Evolutionary conservation across 73 alveolate species (phyloP).

Genomic region (Strombidium stylifer): DNA sequence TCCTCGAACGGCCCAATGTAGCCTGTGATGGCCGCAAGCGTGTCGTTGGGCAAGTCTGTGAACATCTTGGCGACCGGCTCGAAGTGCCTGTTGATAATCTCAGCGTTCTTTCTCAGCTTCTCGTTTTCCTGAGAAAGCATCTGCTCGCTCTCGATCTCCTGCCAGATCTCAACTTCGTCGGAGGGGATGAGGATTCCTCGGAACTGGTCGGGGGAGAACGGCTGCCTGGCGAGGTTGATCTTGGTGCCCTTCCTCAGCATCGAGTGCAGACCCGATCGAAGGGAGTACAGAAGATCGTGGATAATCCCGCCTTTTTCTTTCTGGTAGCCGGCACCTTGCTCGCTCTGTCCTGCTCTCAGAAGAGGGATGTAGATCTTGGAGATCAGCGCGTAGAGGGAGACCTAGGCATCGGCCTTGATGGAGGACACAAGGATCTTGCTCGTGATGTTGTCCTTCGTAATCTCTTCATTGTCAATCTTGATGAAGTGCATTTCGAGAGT

Average conservation of each 20-base stretch:
- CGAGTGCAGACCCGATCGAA: slow-evolving; percentile 53
- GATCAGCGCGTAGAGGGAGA: slow-evolving; percentile 42
- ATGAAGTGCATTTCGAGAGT: slow-evolving; percentile 54
- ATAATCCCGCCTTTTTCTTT: too few relatives aligned
- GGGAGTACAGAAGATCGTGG: slow-evolving; percentile 29
- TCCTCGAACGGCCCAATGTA: slow-evolving; percentile 49
- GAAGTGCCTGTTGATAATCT: slow-evolving; percentile 45
- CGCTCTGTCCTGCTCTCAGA: slow-evolving; percentile 27
- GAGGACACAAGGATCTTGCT: slow-evolving; percentile 41
- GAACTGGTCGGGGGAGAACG: slow-evolving; percentile 43
- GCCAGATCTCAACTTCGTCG: slow-evolving; percentile 77
- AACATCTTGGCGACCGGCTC: slow-evolving; percentile 37
- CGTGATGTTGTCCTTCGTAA: slow-evolving; percentile 10
- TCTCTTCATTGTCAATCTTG: slow-evolving; percentile 40
- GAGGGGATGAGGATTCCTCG: slow-evolving; percentile 64
- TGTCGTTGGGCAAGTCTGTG: slow-evolving; percentile 44
- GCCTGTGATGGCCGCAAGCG: slow-evolving; percentile 50
- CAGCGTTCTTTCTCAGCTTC: slow-evolving; percentile 58
- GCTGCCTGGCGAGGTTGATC: slow-evolving; percentile 1
- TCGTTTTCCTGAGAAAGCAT: slow-evolving; percentile 19
- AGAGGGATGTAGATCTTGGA: slow-evolving; percentile 42
- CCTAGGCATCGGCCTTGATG: slow-evolving; percentile 35
- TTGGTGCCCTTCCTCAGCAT: slow-evolving; percentile 46
- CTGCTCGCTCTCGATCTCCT: slow-evolving; percentile 48
- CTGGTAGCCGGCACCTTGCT: slow-evolving; percentile 3